Evolutionary conservation across 768 basidiomycete species (phyloP).

Genomic region (Piloderma croceum): DNA sequence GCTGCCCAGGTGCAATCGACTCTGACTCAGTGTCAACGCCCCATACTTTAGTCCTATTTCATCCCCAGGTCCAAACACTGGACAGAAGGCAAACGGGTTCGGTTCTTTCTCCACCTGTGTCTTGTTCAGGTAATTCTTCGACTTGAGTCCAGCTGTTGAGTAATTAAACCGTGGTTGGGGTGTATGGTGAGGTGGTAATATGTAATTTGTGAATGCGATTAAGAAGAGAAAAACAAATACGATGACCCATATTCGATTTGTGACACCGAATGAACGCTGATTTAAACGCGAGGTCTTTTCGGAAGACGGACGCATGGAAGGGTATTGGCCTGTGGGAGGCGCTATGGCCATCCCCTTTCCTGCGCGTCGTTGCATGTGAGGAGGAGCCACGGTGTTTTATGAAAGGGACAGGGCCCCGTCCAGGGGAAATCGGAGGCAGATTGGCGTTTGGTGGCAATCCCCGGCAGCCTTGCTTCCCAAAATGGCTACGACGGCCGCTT

Average conservation of each 20-base stretch:
- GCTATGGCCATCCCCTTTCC: conserved; percentile 55
- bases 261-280: conserved; percentile 56
- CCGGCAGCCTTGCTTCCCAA: too few relatives aligned
- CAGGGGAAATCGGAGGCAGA: too few relatives aligned
- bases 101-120: conserved; percentile 41
- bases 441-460: too few relatives aligned
- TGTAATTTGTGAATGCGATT: conserved; percentile 53
- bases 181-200: conserved; percentile 38
- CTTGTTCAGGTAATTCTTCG: conserved; percentile 82
- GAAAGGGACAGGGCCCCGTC: too few relatives aligned
- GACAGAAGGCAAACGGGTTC: conserved; percentile 90
- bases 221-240: conserved; percentile 45
- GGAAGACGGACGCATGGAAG: conserved; percentile 28
- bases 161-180: conserved; percentile 14
- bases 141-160: conserved; percentile 45
- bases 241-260: conserved; percentile 66
- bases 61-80: conserved; percentile 79
- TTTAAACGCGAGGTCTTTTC: conserved; percentile 50
- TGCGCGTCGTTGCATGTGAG: conserved; percentile 65
- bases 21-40: conserved; percentile 64
- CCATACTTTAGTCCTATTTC: conserved; percentile 76
- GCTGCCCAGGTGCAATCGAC: conserved; percentile 71
- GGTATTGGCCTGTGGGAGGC: conserved; percentile 44
- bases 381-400: too few relatives aligned
- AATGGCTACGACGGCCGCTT: too few relatives aligned